phyloP scores from a whole-genome alignment of 306 rosid genomes.

The Prunus dulcis region DNA sequence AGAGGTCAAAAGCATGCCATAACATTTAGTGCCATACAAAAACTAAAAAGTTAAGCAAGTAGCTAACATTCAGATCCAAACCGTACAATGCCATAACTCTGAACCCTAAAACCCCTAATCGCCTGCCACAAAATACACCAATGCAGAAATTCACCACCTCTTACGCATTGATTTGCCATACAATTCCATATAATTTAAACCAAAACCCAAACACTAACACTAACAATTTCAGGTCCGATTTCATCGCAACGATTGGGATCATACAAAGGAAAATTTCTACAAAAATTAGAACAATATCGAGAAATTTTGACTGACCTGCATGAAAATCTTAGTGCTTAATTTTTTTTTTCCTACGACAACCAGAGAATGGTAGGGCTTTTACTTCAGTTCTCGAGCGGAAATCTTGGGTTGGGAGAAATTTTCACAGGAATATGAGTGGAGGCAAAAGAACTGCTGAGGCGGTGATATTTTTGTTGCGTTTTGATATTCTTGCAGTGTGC shows the following conservation, averaged over 20 bases:
- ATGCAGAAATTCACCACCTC: neutral
- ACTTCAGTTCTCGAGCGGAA: neutral
- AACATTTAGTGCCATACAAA: neutral
- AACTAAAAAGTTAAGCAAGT: neutral
- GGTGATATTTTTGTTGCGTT: neutral
- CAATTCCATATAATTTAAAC: neutral
- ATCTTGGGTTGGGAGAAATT: neutral
- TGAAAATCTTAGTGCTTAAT: neutral
- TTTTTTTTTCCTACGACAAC: neutral
- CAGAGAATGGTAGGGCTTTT: neutral
- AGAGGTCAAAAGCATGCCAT: neutral
- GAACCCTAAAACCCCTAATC: conserved; percentile 9
- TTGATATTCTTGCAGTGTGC: neutral
- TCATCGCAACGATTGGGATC: neutral
- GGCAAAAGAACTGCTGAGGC: neutral
- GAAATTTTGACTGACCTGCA: neutral
- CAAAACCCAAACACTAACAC: conserved; percentile 4
- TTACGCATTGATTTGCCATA: neutral
- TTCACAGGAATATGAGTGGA: neutral
- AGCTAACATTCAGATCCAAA: neutral
- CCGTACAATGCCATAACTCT: conserved; percentile 6
- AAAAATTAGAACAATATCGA: neutral
- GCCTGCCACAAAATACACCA: neutral
- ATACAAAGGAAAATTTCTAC: neutral
- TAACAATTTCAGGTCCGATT: neutral